Conservation (phyloP, 805 yeast genomes). For the Cyberlindnera sargentensis region DNA sequence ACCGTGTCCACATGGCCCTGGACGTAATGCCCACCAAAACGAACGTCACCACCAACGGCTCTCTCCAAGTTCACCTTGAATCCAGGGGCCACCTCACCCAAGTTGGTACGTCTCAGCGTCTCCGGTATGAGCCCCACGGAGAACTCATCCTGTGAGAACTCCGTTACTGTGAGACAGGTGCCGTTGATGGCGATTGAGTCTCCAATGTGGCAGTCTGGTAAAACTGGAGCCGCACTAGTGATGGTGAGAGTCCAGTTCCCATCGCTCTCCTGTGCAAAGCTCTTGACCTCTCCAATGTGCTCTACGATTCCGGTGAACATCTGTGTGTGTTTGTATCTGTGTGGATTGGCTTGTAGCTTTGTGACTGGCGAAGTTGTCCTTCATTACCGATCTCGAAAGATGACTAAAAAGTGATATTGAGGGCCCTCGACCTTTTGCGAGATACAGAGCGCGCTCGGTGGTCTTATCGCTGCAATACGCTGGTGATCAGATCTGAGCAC, state of each 20-base stretch:
- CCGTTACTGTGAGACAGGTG: slow-evolving; percentile 86
- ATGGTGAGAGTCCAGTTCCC: slow-evolving; percentile 70
- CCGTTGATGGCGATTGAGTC: slow-evolving; percentile 93
- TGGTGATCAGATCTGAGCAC: no score
- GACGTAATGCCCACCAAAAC: slow-evolving; percentile 96
- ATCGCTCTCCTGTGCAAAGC: slow-evolving; percentile 55
- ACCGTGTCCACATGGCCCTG: slow-evolving; percentile 94
- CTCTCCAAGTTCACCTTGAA: slow-evolving; percentile 80
- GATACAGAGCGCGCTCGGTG: no score
- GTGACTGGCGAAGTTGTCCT: no score
- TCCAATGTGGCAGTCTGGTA: slow-evolving; percentile 82
- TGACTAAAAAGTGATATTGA: no score
- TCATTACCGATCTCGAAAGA: no score
- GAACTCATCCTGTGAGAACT: slow-evolving; percentile 53
- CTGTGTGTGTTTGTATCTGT: background rate
- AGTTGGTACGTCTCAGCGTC: slow-evolving; percentile 73
- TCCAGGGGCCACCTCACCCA: slow-evolving; percentile 54
- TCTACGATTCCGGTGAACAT: slow-evolving; percentile 96
- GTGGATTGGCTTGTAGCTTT: no score
- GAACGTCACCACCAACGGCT: slow-evolving; percentile 72
- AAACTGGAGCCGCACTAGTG: slow-evolving; percentile 50
- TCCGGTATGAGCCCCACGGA: slow-evolving; percentile 93
- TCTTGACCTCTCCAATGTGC: slow-evolving; percentile 63
- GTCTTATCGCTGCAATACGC: no score
- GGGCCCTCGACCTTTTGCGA: no score